Evolutionary conservation across 129 eudicot species (phyloP), one percentile per base, ranked within the genome.

Genomic region (Flaveria bidentis): DNA sequence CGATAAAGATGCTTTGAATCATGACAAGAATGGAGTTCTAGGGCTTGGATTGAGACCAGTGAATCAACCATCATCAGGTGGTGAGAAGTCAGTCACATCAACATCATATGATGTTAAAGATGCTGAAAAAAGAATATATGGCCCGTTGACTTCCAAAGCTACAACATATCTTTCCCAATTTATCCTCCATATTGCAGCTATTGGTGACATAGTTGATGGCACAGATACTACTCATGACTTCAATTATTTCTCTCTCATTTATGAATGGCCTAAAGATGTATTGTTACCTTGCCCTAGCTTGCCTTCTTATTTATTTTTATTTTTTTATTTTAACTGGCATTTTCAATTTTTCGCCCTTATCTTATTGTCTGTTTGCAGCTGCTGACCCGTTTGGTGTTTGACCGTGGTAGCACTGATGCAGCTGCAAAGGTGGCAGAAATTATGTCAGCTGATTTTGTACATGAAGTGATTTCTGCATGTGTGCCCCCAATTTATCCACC

Each of bases 251-350:
- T 95, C 99, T 60, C 90, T 95, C 33, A 79, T 95, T 42, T 91
- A 95, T 51, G 99, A 95, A 82, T 89, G 99, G 99, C 99, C 99
- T 53, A 95, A 91, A 82, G 97, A 95, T 80, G 98, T 93, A 90
- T 60, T 62, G 22, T 62, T 62, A 81, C 5, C 72, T 62, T 26
- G 45, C 71, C 26, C 80, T 73, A 78, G 55, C 15, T 47, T 6
- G 46, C n/a, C 6, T 16, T 6, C 44, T 56, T 8, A 28, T 12
- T 47, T 30, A 16, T 57, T 36, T 36, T 28, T 5, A 20, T 36
- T 36, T 36, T 5, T 36, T 5, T 36, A 5, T 36, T 36, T 36
- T 36, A 36, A 36, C 41, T 28, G 22, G 14, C 7, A 2, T 39
- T 75, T 39, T 9, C 33, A 47, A 8, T 60, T 71, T 41, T 47